Base-by-base conservation (phyloP, 139 green algal genomes). In the Diplosphaera chodatii region DNA sequence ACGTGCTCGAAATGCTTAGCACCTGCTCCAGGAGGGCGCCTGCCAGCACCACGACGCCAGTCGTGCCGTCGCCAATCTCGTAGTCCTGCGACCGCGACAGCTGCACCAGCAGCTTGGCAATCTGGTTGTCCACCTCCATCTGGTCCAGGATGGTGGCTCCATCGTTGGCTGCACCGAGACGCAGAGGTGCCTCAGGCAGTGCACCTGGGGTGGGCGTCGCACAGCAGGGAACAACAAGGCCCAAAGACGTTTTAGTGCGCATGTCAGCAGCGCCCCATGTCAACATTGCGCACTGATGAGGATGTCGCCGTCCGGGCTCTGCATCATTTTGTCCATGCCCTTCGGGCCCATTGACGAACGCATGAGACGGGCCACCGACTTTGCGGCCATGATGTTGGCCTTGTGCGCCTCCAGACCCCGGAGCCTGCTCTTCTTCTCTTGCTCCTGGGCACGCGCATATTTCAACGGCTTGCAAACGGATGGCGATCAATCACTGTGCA, bases 261-360 rank as follows among this genome's bases (percentile, higher is more conserved):
- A n/a, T n/a, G n/a, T n/a, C n/a, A n/a, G n/a, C n/a, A n/a, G n/a
- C n/a, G n/a, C n/a, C n/a, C n/a, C n/a, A n/a, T n/a, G n/a, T n/a
- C n/a, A n/a, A n/a, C n/a, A n/a, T n/a, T n/a, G 85, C 91, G 87
- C 70, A 98, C 93, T 99, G 71, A 99, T 98, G 20, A 91, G 97
- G 1, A 99, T 90, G 71, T 99, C 96, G 10, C 96, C 96, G 72
- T 99, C 96, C 1, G 85, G 80, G 63, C 87, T 92, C 73, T 99
- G 95, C 59, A 99, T 84, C 89, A 99, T 97, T 78, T 99, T 99
- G 88, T 99, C 96, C 96, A 99, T 99, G 69, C 96, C 96, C 76
- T 98, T 96, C 25, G 93, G 92, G 1, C 91, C 92, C 27, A 96
- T 78, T 3, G 85, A 93, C 0, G 89, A 95, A 1, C 85, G 80